Evolutionary conservation across 306 rosid genomes (phyloP), one percentile per base, ranked within the genome.

Genomic region (Lathyrus aphaca): DNA sequence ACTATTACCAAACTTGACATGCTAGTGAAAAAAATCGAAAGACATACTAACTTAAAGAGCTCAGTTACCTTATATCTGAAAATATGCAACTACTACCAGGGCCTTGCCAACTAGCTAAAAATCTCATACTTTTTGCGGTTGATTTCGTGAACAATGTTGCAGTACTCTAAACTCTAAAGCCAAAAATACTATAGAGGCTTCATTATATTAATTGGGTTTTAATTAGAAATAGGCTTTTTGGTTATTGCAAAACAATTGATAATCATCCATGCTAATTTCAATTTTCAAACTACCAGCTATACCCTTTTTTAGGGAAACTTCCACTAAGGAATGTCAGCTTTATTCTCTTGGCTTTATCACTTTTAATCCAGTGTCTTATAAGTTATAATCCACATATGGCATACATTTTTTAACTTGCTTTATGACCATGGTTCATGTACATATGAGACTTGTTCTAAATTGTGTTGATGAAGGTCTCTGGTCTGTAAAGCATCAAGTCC

Each of bases 231-330:
- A 64, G 45, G 57, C 43, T 74, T 37, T 40, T 43, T 55, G 16
- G 38, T 65, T 18, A 43, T 27, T 27, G 57, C 44, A 32, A 64
- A 73, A 43, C 16, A 54, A n/a, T 65, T 55, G 54, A 74, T 43
- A 37, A 13, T 18, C 37, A 73, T 51, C 66, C 23, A 74, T 55
- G 73, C 37, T 55, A 43, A 63, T 29, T 64, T 65, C 37, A 37
- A 38, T 44, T 23, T 61, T 73, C 44, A 29, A 55, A 16, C 27
- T 27, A 40, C 46, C 38, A 1, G 45, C 23, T 17, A 35, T 44
- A 50, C 59, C 38, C 38, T 45, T 30, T 38, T 57, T 25, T 7
- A 17, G 23, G 49, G 23, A 39, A 71, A 5, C 11, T 50, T 8
- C 56, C 14, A 50, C 56, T 5, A 9, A 12, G 32, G 35, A 71